Percentiles rank a stretch among this genome's conserved stretches.
Conservation (phyloP, 345 rosid genomes). For the Eucalyptus coolabah region DNA sequence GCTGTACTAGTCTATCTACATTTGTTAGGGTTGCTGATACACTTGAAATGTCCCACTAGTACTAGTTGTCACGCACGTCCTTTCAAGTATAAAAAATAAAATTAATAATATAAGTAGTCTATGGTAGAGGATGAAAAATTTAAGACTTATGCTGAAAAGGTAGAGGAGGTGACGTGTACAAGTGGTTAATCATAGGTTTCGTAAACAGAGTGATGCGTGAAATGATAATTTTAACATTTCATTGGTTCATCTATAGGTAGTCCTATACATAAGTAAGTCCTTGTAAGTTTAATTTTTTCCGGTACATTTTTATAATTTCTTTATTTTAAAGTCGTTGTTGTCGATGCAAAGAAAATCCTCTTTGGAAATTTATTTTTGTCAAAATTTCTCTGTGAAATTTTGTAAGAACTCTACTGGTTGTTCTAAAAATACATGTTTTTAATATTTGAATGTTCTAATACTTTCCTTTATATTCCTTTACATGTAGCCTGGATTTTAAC, state of each 20-base stretch:
- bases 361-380: neutral
- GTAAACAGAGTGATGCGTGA: neutral
- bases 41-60: neutral
- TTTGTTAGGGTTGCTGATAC: neutral
- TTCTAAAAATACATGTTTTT: neutral
- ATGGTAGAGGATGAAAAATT: neutral
- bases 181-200: neutral
- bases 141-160: neutral
- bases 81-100: neutral
- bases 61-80: neutral
- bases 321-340: neutral
- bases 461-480: neutral
- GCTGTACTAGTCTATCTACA: neutral
- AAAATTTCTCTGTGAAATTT: neutral
- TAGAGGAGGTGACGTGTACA: neutral
- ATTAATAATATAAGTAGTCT: neutral
- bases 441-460: neutral
- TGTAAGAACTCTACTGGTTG: fast-evolving
- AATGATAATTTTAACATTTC: neutral
- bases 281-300: fast-evolving
- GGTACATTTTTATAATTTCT: neutral
- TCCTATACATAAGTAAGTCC: neutral
- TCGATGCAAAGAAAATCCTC: neutral
- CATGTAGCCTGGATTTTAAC: neutral
- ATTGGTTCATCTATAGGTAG: neutral